Percentiles rank a stretch among this genome's conserved stretches.
phyloP scores from a whole-genome alignment of 257 asterid genomes.

The Salvia hispanica region DNA sequence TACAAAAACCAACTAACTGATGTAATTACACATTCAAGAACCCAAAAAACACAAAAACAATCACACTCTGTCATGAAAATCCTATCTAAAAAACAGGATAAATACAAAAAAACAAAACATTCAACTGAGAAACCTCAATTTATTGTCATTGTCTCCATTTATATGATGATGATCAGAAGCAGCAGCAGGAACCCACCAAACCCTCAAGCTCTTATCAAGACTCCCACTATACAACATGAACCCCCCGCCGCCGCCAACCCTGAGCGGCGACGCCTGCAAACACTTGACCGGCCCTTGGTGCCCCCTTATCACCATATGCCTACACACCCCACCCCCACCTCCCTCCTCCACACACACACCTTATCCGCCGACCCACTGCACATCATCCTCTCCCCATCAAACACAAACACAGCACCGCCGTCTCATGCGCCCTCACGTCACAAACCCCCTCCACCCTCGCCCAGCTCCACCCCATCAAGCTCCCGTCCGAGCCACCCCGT shows the following conservation, averaged over 20 bases:
- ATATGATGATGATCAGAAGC: no score
- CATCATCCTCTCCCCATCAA: constrained; percentile 39
- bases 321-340: constrained; percentile 46
- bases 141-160: neutral
- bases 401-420: constrained; percentile 74
- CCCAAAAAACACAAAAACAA: neutral
- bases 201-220: constrained; percentile 69
- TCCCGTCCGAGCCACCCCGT: constrained; percentile 91
- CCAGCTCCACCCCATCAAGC: constrained; percentile 60
- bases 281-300: constrained; percentile 85
- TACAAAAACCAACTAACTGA: constrained; percentile 17
- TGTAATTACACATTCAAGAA: constrained; percentile 33
- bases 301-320: constrained; percentile 58
- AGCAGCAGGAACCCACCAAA: constrained; percentile 77
- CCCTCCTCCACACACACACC: constrained; percentile 71
- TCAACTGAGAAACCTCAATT: neutral
- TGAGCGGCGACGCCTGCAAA: constrained; percentile 56
- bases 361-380: constrained; percentile 78
- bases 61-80: neutral
- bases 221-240: constrained; percentile 83
- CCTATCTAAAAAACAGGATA: neutral
- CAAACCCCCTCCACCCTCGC: constrained; percentile 40
- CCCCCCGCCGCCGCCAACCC: constrained; percentile 79
- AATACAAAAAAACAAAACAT: neutral
- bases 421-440: constrained; percentile 66